These are phyloP conservation scores for Balamuthia mandrillaris DNA, from an alignment of 208 protist genomes.

Conservation along the genomic window DNA sequence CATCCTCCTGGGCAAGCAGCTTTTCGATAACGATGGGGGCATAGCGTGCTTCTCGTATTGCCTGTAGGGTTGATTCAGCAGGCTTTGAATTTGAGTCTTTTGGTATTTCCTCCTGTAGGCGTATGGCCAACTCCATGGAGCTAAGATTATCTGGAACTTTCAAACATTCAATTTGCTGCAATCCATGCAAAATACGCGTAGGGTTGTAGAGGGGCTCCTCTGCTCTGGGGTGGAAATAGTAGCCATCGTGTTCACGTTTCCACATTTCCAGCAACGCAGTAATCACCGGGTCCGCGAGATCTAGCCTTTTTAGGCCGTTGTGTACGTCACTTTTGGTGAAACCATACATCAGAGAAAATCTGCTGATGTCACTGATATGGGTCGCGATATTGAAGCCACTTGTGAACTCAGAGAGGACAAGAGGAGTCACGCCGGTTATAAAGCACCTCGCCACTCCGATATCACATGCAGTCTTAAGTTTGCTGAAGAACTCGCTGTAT, in stretches of 20 bases:
- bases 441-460: background rate
- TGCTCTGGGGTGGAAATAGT: conserved; percentile 2
- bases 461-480: background rate
- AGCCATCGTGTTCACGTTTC: conserved; percentile 32
- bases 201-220: conserved; percentile 30
- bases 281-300: background rate
- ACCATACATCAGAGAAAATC: conserved; percentile 11
- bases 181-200: background rate
- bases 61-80: conserved; percentile 1
- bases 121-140: background rate
- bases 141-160: background rate
- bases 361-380: background rate
- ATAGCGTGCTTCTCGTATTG: background rate
- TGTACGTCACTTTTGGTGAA: conserved; percentile 25
- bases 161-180: background rate
- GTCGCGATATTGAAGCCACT: background rate
- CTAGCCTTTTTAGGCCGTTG: background rate
- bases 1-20: background rate
- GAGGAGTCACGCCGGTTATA: background rate
- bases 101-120: background rate
- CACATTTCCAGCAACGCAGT: background rate
- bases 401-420: background rate
- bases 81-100: conserved; percentile 29
- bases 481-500: conserved; percentile 31
- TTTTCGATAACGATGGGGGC: background rate